Base-by-base conservation (phyloP, 2,329 filamentous ascomycete species). In the Escovopsis weberi region DNA sequence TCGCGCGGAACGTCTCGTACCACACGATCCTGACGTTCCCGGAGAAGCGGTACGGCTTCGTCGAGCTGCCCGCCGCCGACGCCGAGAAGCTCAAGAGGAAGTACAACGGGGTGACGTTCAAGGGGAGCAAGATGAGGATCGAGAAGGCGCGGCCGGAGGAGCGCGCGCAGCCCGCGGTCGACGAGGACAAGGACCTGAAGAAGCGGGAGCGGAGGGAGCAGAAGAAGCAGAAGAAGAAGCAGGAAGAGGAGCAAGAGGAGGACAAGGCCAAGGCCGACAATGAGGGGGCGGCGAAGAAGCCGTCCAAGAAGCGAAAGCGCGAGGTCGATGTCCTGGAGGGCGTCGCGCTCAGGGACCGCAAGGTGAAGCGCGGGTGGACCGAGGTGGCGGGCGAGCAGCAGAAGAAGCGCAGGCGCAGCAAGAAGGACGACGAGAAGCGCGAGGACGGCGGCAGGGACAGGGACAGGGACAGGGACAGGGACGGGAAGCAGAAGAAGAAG, bases 1-100 rank as follows among this genome's bases (percentile, higher is more conserved):
- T 68, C 38, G 85, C 85, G 18, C 77, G 78, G 47, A 85, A 87
- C 57, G 75, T 95, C 41, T 94, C 88, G n/a, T 95, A 82, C 63
- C 89, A 96, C 62, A 69, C 70, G 5, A 65, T 95, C 50, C 75
- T 86, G 56, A 88, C 88, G 1, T 94, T 94, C 49, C 89, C 89
- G 12, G 91, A 98, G 50, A 82, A 78, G 57, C 80, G 76, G 42
- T 98, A 86, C 76, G 91, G 89, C 43, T 98, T 84, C 64, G 69
- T 96, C 46, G 87, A 93, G 38, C 64, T 98, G 33, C 88, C 88
- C 1, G 64, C 59, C 3, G 75, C 77, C 62, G 87, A 94, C 50
- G 91, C 89, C 9, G 82, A 89, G n/a, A 94, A 87, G 61, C 64
- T 96, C 42, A 86, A 80, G 65, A 89, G 82, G 65, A 96, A 91